Evolutionary conservation across 2,329 filamentous ascomycete genomes (phyloP).

Genomic region (Pseudogymnoascus sp.): DNA sequence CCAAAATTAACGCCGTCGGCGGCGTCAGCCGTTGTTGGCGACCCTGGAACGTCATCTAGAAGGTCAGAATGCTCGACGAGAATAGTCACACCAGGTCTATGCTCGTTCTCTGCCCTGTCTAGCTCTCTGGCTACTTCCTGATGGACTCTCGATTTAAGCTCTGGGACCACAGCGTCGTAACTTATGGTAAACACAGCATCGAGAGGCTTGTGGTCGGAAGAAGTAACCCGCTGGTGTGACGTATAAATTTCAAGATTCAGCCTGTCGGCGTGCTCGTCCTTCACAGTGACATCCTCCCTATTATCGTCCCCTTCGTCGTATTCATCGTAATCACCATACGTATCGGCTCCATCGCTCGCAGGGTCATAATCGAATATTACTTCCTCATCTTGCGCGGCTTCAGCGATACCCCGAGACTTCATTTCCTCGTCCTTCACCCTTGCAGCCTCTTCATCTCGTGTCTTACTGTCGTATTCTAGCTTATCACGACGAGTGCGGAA

Average conservation of each 20-base stretch:
- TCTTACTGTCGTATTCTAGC: slow-evolving; percentile 53
- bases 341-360: slow-evolving; percentile 59
- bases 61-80: slow-evolving; percentile 59
- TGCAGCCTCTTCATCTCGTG: slow-evolving; percentile 56
- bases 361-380: slow-evolving; percentile 89
- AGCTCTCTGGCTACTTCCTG: slow-evolving; percentile 80
- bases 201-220: slow-evolving; percentile 92
- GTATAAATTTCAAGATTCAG: slow-evolving; percentile 61
- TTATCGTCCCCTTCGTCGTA: slow-evolving; percentile 33
- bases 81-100: slow-evolving; percentile 71
- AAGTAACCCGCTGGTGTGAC: slow-evolving; percentile 80
- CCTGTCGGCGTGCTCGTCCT: slow-evolving; percentile 47
- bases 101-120: slow-evolving; percentile 87
- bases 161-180: slow-evolving; percentile 78
- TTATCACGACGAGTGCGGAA: slow-evolving; percentile 70
- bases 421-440: slow-evolving; percentile 75
- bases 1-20: slow-evolving; percentile 66
- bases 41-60: slow-evolving; percentile 18
- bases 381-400: slow-evolving; percentile 66
- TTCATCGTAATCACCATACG: slow-evolving; percentile 40
- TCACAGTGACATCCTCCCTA: slow-evolving; percentile 42
- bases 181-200: slow-evolving; percentile 73
- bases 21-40: slow-evolving; percentile 22
- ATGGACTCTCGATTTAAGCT: slow-evolving; percentile 75
- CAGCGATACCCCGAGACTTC: slow-evolving; percentile 67